A percentile compares a stretch with the other conserved stretches of the same genome.
These are phyloP conservation scores for Candida schatavii DNA, from an alignment of 805 yeast species.

Conservation along the genomic window DNA sequence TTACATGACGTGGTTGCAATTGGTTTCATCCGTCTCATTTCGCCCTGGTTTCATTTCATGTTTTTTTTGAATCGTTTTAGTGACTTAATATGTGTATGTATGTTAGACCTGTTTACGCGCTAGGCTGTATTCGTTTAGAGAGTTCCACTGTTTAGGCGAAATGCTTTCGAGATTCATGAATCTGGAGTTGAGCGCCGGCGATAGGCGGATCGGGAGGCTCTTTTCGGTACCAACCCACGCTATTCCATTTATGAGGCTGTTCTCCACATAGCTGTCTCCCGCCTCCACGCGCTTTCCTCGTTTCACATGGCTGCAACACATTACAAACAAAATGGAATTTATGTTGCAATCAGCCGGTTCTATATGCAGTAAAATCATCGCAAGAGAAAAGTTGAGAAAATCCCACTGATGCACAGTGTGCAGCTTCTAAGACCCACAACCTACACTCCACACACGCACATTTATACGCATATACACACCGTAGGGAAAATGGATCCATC, in stretches of 20 bases:
- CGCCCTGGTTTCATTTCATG: too few species aligned
- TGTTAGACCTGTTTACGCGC: too few species aligned
- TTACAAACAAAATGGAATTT: neutral
- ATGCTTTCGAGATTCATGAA: neutral
- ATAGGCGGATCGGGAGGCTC: too few species aligned
- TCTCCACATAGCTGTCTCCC: neutral
- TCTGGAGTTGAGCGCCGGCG: too few species aligned
- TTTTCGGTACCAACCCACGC: neutral
- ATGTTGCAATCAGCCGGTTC: neutral
- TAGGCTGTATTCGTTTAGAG: neutral
- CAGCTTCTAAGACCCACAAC: neutral
- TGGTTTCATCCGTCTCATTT: too few species aligned
- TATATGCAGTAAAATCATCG: neutral
- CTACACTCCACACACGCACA: neutral
- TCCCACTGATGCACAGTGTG: too few species aligned
- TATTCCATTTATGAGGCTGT: neutral
- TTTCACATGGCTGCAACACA: too few species aligned
- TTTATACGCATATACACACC: neutral
- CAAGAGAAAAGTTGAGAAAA: too few species aligned
- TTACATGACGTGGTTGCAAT: too few species aligned
- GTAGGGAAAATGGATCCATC: constrained; percentile 55
- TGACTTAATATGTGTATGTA: too few species aligned
- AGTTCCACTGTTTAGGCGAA: neutral
- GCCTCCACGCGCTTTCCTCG: too few species aligned
- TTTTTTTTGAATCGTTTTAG: too few species aligned